Evolutionary conservation across 202 grass and related monocot species (phyloP).

Genomic region (Elaeis oleifera): DNA sequence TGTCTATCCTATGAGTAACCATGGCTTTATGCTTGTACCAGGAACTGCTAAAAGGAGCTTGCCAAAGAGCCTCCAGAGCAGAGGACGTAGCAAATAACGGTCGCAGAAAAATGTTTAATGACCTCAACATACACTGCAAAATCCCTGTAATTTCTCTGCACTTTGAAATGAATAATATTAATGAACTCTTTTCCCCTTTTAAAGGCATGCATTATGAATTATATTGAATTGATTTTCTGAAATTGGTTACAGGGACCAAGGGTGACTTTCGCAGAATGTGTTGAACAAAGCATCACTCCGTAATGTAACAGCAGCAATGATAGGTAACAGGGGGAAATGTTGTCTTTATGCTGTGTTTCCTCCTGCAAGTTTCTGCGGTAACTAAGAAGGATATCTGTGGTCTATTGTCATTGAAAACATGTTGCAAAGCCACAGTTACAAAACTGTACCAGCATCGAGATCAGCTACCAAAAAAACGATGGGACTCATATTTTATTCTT

Average conservation of each 20-base stretch:
- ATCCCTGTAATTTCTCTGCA: constrained; percentile 36
- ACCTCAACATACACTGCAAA: constrained; percentile 59
- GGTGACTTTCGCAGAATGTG: constrained; percentile 40
- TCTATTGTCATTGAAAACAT: no score
- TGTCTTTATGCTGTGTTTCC: no score
- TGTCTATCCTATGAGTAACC: not conserved
- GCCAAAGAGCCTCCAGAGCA: constrained; percentile 29
- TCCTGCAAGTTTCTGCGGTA: no score
- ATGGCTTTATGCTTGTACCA: not conserved
- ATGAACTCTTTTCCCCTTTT: no score
- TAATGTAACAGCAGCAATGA: not conserved
- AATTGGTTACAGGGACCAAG: constrained; percentile 37
- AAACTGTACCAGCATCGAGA: no score
- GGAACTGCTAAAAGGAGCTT: constrained; percentile 34
- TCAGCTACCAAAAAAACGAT: no score
- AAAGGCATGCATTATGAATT: no score
- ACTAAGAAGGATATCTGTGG: no score
- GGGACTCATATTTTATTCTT: no score
- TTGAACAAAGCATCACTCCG: constrained; percentile 27
- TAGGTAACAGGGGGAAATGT: constrained; percentile 13
- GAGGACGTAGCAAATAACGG: constrained; percentile 48
- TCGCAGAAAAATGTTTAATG: constrained; percentile 52
- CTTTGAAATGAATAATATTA: not conserved
- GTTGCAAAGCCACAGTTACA: no score
- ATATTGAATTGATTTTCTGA: constrained; percentile 3